These are phyloP conservation scores for Hygrophorus pudorinus DNA, from an alignment of 768 basidiomycete genomes.

Conservation along the genomic window DNA sequence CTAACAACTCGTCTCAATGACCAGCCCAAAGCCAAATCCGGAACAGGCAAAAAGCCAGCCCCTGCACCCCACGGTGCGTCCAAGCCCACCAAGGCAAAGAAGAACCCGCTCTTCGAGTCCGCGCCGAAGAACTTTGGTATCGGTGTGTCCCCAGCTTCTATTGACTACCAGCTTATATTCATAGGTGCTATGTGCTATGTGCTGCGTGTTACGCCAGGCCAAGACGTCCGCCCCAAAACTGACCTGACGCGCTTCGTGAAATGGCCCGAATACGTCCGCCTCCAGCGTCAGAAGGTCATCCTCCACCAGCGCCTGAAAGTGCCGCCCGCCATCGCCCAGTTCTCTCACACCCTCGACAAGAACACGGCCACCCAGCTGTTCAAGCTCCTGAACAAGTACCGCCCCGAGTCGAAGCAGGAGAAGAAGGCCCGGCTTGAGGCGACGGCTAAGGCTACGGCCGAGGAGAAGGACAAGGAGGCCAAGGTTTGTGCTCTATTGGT, in stretches of 20 bases:
- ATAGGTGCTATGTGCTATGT: too few relatives aligned
- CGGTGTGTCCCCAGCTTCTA: constrained; percentile 41
- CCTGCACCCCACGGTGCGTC: constrained; percentile 59
- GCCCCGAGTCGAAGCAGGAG: constrained; percentile 90
- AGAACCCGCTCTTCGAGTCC: too few relatives aligned
- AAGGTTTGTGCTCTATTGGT: constrained; percentile 26
- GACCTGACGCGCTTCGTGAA: too few relatives aligned
- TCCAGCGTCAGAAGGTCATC: constrained; percentile 98
- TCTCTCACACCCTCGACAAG: constrained; percentile 97
- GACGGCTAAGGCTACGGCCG: constrained; percentile 67
- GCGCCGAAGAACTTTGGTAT: constrained; percentile 86
- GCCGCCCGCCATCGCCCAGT: constrained; percentile 95
- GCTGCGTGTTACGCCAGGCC: constrained; percentile 42
- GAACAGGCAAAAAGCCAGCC: constrained; percentile 77
- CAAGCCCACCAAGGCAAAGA: too few relatives aligned
- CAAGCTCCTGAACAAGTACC: constrained; percentile 97
- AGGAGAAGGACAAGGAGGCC: constrained; percentile 57
- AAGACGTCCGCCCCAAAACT: constrained; percentile 75
- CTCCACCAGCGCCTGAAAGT: constrained; percentile 97
- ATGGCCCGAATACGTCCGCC: too few relatives aligned
- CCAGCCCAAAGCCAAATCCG: constrained; percentile 73
- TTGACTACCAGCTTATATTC: background rate
- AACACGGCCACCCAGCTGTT: constrained; percentile 98
- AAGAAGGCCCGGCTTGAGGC: constrained; percentile 90
- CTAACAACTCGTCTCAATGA: constrained; percentile 81